phyloP scores from a whole-genome alignment of 2,329 filamentous ascomycete genomes.

The Arthrobotrys megalospora region DNA sequence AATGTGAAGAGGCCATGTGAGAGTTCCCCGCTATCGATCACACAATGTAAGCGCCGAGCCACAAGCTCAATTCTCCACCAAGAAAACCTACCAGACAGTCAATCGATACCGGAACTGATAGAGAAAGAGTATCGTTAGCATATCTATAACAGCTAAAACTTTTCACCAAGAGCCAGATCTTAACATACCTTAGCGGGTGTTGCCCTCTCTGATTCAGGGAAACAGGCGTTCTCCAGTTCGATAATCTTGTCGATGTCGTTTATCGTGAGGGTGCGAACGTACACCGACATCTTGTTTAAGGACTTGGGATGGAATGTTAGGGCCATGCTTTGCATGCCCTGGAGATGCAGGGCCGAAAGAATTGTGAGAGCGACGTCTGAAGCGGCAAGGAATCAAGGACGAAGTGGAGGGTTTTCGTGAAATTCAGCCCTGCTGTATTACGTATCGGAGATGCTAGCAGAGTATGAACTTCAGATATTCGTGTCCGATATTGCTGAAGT shows the following conservation, averaged over 20 bases:
- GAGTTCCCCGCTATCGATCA: conserved; percentile 51
- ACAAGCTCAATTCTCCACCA: conserved; percentile 8
- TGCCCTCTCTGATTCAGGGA: conserved; percentile 46
- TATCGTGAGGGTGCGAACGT: conserved; percentile 52
- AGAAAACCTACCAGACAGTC: conserved; percentile 48
- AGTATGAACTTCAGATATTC: neutral
- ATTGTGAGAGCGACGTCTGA: conserved; percentile 34
- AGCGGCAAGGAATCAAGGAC: neutral
- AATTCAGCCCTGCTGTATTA: neutral
- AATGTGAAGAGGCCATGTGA: conserved; percentile 53
- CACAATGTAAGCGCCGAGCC: conserved; percentile 13
- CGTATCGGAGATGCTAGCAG: neutral
- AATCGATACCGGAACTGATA: conserved; percentile 53
- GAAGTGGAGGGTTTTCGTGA: conserved; percentile 1
- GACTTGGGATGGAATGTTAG: conserved; percentile 59
- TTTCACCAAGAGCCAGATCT: neutral
- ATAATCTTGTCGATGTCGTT: conserved; percentile 57
- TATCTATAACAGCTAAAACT: neutral
- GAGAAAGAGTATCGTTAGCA: conserved; percentile 13
- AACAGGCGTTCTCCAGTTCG: conserved; percentile 55
- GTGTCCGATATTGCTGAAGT: too few species aligned
- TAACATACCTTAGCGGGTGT: conserved; percentile 49
- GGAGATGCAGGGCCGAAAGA: conserved; percentile 49
- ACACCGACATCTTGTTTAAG: conserved; percentile 51
- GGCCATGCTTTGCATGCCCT: conserved; percentile 61